These are phyloP conservation scores for Clausena lansium DNA, from an alignment of 345 rosid genomes.

Conservation along the genomic window DNA sequence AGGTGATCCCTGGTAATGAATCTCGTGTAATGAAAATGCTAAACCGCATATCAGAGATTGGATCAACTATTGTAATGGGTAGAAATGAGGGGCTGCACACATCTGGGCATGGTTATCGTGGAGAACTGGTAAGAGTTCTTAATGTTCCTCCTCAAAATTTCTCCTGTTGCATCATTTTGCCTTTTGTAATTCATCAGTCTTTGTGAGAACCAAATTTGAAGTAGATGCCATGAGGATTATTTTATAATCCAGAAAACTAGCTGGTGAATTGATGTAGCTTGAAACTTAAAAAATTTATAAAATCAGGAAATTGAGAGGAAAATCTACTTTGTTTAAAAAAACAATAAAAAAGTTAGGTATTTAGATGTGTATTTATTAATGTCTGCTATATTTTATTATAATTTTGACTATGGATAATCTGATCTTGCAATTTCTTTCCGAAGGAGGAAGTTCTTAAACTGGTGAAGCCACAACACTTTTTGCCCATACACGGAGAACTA, in stretches of 20 bases:
- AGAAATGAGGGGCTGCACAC: conserved; percentile 83
- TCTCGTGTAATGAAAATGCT: conserved; percentile 97
- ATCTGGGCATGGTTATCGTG: conserved; percentile 98
- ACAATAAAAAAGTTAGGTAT: background rate
- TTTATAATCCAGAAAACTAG: background rate
- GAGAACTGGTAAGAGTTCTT: conserved; percentile 65
- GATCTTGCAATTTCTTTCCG: conserved; percentile 18
- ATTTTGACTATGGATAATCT: conserved; percentile 4
- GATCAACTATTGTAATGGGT: conserved; percentile 89
- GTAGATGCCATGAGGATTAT: background rate
- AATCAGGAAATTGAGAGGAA: background rate
- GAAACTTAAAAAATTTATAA: background rate
- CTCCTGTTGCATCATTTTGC: background rate
- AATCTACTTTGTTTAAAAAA: background rate
- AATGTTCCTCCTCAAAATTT: conserved; percentile 6
- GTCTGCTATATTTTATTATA: background rate
- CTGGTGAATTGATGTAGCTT: background rate
- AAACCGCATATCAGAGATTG: conserved; percentile 91
- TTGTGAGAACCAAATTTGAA: background rate
- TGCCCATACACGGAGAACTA: conserved; percentile 97
- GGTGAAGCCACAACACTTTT: conserved; percentile 97
- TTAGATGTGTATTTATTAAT: background rate
- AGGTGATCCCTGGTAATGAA: conserved; percentile 99
- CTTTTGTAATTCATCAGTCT: background rate
- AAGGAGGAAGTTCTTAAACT: conserved; percentile 97